Conservation (phyloP, 2,329 filamentous ascomycete genomes). For the Curvularia verruculosa region DNA sequence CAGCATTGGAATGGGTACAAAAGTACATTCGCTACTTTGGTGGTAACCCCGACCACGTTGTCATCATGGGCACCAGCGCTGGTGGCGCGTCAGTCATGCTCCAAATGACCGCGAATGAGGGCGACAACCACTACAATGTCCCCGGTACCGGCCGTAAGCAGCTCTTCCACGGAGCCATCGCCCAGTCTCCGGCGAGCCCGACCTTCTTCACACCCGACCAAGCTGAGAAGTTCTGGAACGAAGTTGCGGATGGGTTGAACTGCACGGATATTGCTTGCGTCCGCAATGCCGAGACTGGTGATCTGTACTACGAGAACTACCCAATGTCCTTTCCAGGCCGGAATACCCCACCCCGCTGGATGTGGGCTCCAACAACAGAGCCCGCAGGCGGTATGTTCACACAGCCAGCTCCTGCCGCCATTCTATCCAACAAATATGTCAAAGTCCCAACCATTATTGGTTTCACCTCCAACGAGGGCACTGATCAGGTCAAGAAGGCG, state of each 20-base stretch:
- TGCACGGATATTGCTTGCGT: slow-evolving; percentile 41
- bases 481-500: slow-evolving; percentile 48
- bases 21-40: slow-evolving; percentile 54
- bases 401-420: slow-evolving; percentile 34
- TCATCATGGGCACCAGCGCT: slow-evolving; percentile 52
- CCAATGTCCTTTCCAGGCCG: slow-evolving; percentile 43
- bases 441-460: slow-evolving; percentile 43
- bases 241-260: slow-evolving; percentile 39
- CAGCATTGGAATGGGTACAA: slow-evolving; percentile 50
- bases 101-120: slow-evolving; percentile 40
- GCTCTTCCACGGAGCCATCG: slow-evolving; percentile 43
- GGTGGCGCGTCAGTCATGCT: slow-evolving; percentile 41
- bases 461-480: slow-evolving; percentile 48
- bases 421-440: slow-evolving; percentile 35
- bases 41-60: slow-evolving; percentile 54
- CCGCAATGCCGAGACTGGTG: slow-evolving; percentile 33
- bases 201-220: slow-evolving; percentile 42
- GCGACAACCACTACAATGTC: slow-evolving; percentile 34
- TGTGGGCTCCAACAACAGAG: slow-evolving; percentile 45
- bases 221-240: slow-evolving; percentile 41
- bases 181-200: slow-evolving; percentile 40
- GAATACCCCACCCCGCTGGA: slow-evolving; percentile 42
- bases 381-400: slow-evolving; percentile 40
- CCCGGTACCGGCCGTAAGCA: slow-evolving; percentile 37
- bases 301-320: slow-evolving; percentile 44